These are phyloP conservation scores for Neohortaea acidophila DNA, from an alignment of 495 filamentous ascomycete genomes.

Conservation along the genomic window DNA sequence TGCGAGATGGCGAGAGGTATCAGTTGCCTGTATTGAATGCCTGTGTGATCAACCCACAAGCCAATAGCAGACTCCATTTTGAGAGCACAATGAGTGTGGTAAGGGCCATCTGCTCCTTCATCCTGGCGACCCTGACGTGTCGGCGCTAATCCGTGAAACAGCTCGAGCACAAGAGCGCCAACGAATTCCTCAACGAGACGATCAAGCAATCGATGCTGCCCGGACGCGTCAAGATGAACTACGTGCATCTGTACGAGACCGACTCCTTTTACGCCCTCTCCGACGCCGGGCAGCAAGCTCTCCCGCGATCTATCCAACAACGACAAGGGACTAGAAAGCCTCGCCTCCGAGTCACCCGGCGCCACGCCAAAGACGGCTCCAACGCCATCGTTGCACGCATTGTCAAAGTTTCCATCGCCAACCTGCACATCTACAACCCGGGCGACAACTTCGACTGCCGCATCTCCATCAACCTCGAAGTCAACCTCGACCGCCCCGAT, in stretches of 20 bases:
- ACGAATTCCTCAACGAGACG: slow-evolving; percentile 61
- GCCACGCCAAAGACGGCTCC: slow-evolving; percentile 41
- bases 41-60: slow-evolving; percentile 41
- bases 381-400: slow-evolving; percentile 60
- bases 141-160: slow-evolving; percentile 20
- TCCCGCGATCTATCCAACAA: slow-evolving; percentile 29
- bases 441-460: slow-evolving; percentile 62
- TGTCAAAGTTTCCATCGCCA: slow-evolving; percentile 72
- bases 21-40: slow-evolving; percentile 48
- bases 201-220: slow-evolving; percentile 33
- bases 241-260: slow-evolving; percentile 62
- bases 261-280: slow-evolving; percentile 74
- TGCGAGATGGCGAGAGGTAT: slow-evolving; percentile 56
- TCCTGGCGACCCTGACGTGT: background rate
- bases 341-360: slow-evolving; percentile 68
- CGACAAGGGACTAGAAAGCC: slow-evolving; percentile 38
- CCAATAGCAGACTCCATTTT: slow-evolving; percentile 42
- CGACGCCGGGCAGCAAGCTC: slow-evolving; percentile 31
- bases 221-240: slow-evolving; percentile 54
- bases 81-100: slow-evolving; percentile 77
- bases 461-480: slow-evolving; percentile 81
- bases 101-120: slow-evolving; percentile 23
- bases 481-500: slow-evolving; percentile 51
- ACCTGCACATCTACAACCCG: slow-evolving; percentile 67
- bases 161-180: slow-evolving; percentile 63